Evolutionary conservation across 306 rosid species (phyloP), one percentile per base, ranked within the genome.

Genomic region (Bauhinia variegata): DNA sequence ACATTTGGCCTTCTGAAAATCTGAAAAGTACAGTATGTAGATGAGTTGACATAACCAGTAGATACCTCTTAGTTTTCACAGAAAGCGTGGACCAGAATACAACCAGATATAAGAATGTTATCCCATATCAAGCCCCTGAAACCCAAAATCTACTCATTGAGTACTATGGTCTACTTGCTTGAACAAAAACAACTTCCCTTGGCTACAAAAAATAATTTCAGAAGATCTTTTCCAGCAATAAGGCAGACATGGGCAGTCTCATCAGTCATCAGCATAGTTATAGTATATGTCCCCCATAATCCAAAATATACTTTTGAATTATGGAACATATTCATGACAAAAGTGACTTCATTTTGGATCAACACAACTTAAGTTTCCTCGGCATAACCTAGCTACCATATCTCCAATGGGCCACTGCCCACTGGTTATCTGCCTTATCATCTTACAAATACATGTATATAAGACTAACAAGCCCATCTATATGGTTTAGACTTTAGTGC

Each of bases 1-100:
- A 30, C 80, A 69, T 63, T 76, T 76, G 18, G 82, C 77, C 66
- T 77, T 77, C 47, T 59, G 34, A 72, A 71, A 77, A 44, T 77
- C 74, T 71, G 60, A 44, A 46, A 65, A 50, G 56, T 4, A 13
- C 50, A 63, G 6, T 3, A 41, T 41, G 14, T 11, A 56, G 5
- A 11, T 49, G 15, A 58, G 32, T 30, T 63, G 68, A 48, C 1
- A 47, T 18, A 9, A 23, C 41, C 5, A 28, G 16, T 43, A 11
- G 37, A 28, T 23, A 19, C 9, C 23, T 13, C 33, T 4, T 16
- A 65, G 17, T 16, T 48, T 64, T 13, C 16, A 49, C 6, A 36
- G 51, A 46, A 46, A 46, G 33, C 11, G 49, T 48, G 15, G 18
- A 34, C 16, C 30, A 19, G 7, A 36, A 65, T 23, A 32, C 48